Percentiles rank a stretch among this genome's conserved stretches.
These are phyloP conservation scores for Tricholoma hemisulphureum DNA, from an alignment of 768 basidiomycete species.

Conservation along the genomic window DNA sequence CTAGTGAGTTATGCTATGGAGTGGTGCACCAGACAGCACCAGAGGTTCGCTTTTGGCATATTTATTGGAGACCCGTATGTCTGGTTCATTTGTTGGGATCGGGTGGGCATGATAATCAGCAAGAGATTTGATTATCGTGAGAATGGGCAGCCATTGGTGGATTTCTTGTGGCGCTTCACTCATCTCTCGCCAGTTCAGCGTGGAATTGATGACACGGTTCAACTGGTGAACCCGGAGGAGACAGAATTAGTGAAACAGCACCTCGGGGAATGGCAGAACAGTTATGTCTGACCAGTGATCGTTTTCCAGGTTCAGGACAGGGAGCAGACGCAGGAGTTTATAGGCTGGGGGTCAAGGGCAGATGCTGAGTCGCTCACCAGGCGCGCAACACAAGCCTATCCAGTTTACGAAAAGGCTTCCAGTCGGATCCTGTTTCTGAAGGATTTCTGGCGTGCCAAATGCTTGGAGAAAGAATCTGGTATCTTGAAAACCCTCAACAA, in stretches of 20 bases:
- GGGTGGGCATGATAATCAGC: conserved; percentile 30
- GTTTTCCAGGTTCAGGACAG: conserved; percentile 10
- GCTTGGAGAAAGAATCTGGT: conserved; percentile 14
- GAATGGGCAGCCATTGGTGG: conserved; percentile 18
- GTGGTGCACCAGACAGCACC: conserved; percentile 24
- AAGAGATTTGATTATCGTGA: conserved; percentile 22
- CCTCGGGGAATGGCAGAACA: conserved; percentile 6
- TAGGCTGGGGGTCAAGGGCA: conserved; percentile 14
- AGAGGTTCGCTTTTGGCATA: conserved; percentile 26
- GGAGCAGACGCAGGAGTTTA: conserved; percentile 1
- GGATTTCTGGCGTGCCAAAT: conserved; percentile 22
- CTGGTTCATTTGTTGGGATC: conserved; percentile 33
- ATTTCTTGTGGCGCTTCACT: conserved; percentile 31
- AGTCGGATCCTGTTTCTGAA: conserved; percentile 20
- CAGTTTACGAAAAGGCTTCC: conserved; percentile 7
- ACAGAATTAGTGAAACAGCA: conserved; percentile 2
- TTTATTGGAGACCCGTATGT: conserved; percentile 21
- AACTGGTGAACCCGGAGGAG: conserved; percentile 8
- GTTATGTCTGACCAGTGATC: conserved; percentile 8
- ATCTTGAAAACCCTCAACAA: conserved; percentile 13
- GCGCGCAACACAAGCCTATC: conserved; percentile 12
- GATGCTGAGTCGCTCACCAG: conserved; percentile 12
- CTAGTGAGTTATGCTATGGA: conserved; percentile 20
- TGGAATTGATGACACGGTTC: conserved; percentile 28
- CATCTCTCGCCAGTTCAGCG: conserved; percentile 12